Conservation (phyloP, 305 asterid species). For the Fraxinus dipetala region DNA sequence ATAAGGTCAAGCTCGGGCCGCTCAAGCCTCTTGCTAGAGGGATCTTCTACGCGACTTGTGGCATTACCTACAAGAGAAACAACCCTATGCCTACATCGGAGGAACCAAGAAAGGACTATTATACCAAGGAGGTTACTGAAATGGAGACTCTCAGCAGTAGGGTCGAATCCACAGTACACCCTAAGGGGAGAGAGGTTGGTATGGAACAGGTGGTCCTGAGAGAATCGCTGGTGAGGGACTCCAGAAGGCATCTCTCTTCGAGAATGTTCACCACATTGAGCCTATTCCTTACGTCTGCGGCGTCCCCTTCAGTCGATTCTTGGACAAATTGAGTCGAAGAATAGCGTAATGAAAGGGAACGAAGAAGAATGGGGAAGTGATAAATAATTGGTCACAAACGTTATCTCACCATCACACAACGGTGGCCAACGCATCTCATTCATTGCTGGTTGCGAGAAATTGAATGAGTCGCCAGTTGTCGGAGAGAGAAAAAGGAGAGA, state of each 20-base stretch:
- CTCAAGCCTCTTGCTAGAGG: slow-evolving; percentile 77
- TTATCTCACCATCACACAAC: too few species aligned
- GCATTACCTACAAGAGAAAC: slow-evolving; percentile 90
- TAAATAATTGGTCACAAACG: background rate
- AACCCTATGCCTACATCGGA: slow-evolving; percentile 68
- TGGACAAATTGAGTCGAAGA: background rate
- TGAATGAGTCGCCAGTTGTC: too few species aligned
- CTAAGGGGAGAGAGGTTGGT: slow-evolving; percentile 39
- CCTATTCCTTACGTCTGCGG: background rate
- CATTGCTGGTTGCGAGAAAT: too few species aligned
- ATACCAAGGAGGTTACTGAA: slow-evolving; percentile 84
- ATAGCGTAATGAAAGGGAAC: background rate
- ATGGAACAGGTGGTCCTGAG: slow-evolving; percentile 41
- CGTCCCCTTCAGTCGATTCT: background rate
- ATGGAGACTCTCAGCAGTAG: slow-evolving; percentile 88
- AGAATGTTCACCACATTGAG: slow-evolving; percentile 64
- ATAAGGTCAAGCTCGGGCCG: slow-evolving; percentile 67
- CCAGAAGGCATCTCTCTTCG: slow-evolving; percentile 72
- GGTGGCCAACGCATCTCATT: too few species aligned
- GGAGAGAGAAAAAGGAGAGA: too few species aligned
- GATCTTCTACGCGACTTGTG: slow-evolving; percentile 89
- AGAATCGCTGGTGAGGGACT: slow-evolving; percentile 61
- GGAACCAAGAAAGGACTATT: slow-evolving; percentile 87
- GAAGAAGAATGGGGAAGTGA: slow-evolving; percentile 24
- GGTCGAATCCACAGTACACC: slow-evolving; percentile 92